These are phyloP conservation scores for Hanseniaspora uvarum DNA, from an alignment of 1,139 yeast species.

Conservation along the genomic window DNA sequence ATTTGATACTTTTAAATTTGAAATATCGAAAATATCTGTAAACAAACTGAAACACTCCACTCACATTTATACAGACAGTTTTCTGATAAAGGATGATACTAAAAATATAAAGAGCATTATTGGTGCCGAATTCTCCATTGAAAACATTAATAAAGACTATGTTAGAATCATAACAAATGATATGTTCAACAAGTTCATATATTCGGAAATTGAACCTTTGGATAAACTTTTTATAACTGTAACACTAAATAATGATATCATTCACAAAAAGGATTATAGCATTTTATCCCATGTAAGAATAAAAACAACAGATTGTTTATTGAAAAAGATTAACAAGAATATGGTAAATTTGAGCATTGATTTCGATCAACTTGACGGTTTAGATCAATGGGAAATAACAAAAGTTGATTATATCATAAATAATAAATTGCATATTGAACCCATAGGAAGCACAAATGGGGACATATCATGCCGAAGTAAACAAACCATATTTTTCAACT, in stretches of 20 bases:
- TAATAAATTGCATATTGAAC: background rate
- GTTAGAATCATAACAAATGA: constrained; percentile 2
- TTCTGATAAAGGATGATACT: background rate
- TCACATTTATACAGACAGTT: constrained; percentile 7
- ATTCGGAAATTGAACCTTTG: background rate
- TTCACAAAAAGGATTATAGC: background rate
- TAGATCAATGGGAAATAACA: constrained; percentile 6
- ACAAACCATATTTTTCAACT: constrained; percentile 1
- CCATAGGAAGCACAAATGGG: background rate
- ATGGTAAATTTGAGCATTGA: background rate
- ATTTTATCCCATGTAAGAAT: constrained; percentile 1
- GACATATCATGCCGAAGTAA: background rate
- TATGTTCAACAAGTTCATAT: constrained; percentile 12
- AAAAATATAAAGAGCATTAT: background rate
- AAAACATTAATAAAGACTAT: background rate
- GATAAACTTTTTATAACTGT: constrained; percentile 2
- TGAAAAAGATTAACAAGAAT: constrained; percentile 7
- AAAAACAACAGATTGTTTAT: constrained; percentile 7
- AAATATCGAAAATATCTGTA: background rate
- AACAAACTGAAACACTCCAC: background rate
- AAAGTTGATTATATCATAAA: background rate
- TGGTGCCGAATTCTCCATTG: constrained; percentile 1
- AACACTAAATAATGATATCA: background rate
- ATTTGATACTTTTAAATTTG: background rate
- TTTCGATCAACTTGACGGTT: background rate